Percentiles rank a stretch among this genome's conserved stretches.
phyloP scores from a whole-genome alignment of 108 stramenopile species.

The Fragilariopsis cylindrus region DNA sequence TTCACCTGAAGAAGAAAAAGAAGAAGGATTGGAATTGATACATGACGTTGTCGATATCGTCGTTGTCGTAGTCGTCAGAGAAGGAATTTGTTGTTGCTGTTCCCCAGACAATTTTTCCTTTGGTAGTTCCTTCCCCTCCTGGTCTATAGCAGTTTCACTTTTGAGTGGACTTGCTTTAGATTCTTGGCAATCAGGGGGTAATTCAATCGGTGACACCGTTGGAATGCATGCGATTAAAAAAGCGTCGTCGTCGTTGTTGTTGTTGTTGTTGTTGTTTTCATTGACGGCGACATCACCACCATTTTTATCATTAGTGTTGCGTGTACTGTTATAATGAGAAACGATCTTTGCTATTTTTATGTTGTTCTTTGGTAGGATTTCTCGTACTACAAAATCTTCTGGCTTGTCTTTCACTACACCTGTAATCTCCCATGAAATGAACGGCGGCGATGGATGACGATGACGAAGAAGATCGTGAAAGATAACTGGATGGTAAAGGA shows the following conservation, averaged over 20 bases:
- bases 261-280: too few relatives aligned
- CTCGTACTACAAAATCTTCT: conserved; percentile 83
- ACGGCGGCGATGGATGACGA: conserved; percentile 12
- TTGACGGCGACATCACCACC: not conserved
- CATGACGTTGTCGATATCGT: too few relatives aligned
- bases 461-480: not conserved
- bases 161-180: not conserved
- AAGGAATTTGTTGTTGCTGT: not conserved
- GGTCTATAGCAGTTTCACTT: not conserved
- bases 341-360: not conserved
- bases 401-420: conserved; percentile 66
- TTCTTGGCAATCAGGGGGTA: not conserved
- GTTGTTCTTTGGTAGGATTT: conserved; percentile 42
- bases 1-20: too few relatives aligned
- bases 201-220: not conserved
- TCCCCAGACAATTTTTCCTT: not conserved
- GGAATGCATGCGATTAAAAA: not conserved
- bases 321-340: not conserved
- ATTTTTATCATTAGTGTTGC: not conserved
- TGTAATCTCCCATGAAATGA: conserved; percentile 64
- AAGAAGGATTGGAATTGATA: too few relatives aligned
- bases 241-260: too few relatives aligned
- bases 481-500: conserved; percentile 33
- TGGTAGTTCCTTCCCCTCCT: not conserved
- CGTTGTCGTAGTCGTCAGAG: not conserved